These are phyloP conservation scores for Myriosclerotinia duriaeana DNA, from an alignment of 2,329 filamentous ascomycete genomes.

Conservation along the genomic window DNA sequence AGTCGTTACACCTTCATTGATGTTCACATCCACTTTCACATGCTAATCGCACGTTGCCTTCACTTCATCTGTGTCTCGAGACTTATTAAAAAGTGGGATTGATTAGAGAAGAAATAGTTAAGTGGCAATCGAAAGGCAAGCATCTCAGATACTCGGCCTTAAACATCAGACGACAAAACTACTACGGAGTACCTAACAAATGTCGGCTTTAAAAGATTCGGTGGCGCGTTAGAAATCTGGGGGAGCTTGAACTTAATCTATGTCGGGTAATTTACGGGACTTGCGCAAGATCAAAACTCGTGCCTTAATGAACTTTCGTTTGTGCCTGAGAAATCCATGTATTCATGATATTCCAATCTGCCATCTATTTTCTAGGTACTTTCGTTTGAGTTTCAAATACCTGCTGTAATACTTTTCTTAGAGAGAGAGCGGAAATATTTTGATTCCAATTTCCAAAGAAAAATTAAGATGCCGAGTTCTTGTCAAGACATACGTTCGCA, in stretches of 20 bases:
- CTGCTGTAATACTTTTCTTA: no score
- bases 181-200: background rate
- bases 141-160: background rate
- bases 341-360: background rate
- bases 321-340: background rate
- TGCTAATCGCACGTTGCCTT: background rate
- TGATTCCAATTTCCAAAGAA: background rate
- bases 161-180: background rate
- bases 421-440: background rate
- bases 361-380: background rate
- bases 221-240: conserved; percentile 6
- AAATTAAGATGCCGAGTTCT: conserved; percentile 75
- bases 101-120: background rate
- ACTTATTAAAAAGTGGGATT: background rate
- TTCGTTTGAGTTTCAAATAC: no score
- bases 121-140: background rate
- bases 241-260: conserved; percentile 1
- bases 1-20: conserved; percentile 14
- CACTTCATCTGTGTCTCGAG: conserved; percentile 10
- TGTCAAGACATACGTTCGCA: conserved; percentile 88
- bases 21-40: conserved; percentile 24
- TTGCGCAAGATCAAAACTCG: no score
- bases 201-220: background rate
- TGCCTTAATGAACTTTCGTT: background rate
- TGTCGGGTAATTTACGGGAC: conserved; percentile 9